phyloP scores from a whole-genome alignment of 305 asterid genomes.

The Solanum hybrid region DNA sequence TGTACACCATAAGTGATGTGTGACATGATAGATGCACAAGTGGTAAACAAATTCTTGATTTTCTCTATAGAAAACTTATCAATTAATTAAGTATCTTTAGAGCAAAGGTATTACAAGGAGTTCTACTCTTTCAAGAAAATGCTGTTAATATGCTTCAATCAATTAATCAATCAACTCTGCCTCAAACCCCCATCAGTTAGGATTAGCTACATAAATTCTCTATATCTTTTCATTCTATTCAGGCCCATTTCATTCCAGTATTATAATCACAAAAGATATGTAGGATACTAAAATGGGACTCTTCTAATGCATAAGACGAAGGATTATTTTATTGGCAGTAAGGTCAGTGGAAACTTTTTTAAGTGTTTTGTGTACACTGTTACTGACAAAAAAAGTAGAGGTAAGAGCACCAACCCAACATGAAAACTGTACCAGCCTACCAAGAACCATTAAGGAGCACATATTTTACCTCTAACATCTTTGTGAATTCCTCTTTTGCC shows the following conservation, averaged over 20 bases:
- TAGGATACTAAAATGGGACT: not conserved
- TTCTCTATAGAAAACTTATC: not conserved
- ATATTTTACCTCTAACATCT: constrained; percentile 86
- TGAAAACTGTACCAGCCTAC: not conserved
- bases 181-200: not conserved
- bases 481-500: constrained; percentile 84
- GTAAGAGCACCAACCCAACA: not conserved
- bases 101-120: not conserved
- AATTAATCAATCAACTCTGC: not conserved
- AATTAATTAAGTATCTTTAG: not conserved
- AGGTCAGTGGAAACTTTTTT: not conserved
- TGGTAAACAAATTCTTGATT: not conserved
- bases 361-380: not conserved
- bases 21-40: not conserved
- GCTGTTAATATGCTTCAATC: not conserved
- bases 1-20: not conserved
- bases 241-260: not conserved
- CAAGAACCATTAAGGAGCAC: constrained; percentile 1
- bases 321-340: not conserved
- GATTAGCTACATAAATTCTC: not conserved
- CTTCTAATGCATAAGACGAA: not conserved
- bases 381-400: not conserved
- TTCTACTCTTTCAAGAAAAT: not conserved
- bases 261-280: not conserved
- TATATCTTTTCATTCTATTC: not conserved